A percentile compares a stretch with the other conserved stretches of the same genome.
Evolutionary conservation across 768 basidiomycete genomes (phyloP).

Genomic region (Mrakia gelida): DNA sequence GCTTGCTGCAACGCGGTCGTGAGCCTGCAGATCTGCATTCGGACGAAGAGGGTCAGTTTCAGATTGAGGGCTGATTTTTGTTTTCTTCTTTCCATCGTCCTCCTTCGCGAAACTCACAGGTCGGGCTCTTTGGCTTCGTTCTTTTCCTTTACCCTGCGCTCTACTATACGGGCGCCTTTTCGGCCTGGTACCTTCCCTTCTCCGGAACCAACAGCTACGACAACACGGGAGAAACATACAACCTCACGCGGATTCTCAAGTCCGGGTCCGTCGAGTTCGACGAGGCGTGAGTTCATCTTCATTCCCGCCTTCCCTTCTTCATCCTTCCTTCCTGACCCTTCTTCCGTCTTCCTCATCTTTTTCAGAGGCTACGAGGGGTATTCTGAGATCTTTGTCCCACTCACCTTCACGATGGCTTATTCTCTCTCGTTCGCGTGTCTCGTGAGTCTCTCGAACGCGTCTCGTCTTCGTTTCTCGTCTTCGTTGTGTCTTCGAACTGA

Average conservation of each 20-base stretch:
- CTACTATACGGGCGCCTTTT: constrained; percentile 26
- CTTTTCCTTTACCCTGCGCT: constrained; percentile 21
- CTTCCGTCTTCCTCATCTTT: no score
- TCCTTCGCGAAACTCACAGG: no score
- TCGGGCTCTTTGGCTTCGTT: neutral
- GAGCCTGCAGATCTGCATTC: no score
- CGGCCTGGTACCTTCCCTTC: constrained; percentile 28
- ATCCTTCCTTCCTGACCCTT: no score
- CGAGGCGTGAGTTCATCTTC: neutral
- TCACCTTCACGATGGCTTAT: constrained; percentile 7
- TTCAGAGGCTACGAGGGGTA: constrained; percentile 9
- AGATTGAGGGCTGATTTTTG: no score
- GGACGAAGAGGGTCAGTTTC: no score
- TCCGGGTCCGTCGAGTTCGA: neutral
- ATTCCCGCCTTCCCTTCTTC: no score
- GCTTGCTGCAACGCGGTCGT: constrained; percentile 18
- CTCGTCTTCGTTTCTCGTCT: no score
- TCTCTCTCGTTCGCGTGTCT: no score
- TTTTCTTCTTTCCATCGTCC: no score
- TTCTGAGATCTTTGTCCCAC: constrained; percentile 28
- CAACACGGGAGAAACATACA: constrained; percentile 9
- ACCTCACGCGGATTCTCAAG: neutral
- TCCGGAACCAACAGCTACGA: constrained; percentile 21
- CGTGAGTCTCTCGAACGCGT: no score
- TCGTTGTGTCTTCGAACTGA: neutral